phyloP scores from a whole-genome alignment of 164 flowering plant genomes.

The Aristolochia contorta region DNA sequence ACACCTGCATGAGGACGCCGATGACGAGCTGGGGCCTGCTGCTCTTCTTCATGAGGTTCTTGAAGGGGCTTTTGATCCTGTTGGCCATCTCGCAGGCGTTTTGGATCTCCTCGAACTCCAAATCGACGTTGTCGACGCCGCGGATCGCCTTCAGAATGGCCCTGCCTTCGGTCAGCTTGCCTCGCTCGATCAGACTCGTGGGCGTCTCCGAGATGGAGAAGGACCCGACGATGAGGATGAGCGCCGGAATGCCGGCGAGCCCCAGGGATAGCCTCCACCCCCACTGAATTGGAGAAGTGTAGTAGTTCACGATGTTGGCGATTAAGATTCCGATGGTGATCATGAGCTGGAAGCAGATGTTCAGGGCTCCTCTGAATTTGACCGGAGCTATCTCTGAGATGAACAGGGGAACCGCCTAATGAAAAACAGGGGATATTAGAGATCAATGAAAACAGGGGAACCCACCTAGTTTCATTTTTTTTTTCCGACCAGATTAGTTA shows the following conservation, averaged over 20 bases:
- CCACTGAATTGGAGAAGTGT: slow-evolving; percentile 11
- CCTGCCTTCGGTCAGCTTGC: slow-evolving; percentile 11
- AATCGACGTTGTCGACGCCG: slow-evolving; percentile 17
- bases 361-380: slow-evolving; percentile 16
- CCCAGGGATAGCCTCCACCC: slow-evolving; percentile 34
- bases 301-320: slow-evolving; percentile 24
- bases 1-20: slow-evolving; percentile 14
- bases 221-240: slow-evolving; percentile 18
- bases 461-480: no score
- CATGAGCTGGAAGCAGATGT: slow-evolving; percentile 29
- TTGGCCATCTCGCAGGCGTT: slow-evolving; percentile 16
- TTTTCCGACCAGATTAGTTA: no score
- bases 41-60: slow-evolving; percentile 11
- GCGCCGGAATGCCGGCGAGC: slow-evolving; percentile 24
- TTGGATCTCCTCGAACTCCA: slow-evolving; percentile 17
- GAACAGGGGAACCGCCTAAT: slow-evolving; percentile 55
- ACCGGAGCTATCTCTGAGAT: slow-evolving; percentile 26
- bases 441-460: no score
- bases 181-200: slow-evolving; percentile 29
- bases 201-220: slow-evolving; percentile 29
- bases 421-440: no score
- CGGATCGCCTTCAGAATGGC: slow-evolving; percentile 16
- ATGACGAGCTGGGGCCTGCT: slow-evolving; percentile 19
- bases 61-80: slow-evolving; percentile 13
- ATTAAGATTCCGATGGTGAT: slow-evolving; percentile 23